A percentile compares a stretch with the other conserved stretches of the same genome.
These are phyloP conservation scores for Lyophyllum shimeji DNA, from an alignment of 768 basidiomycete genomes.

Conservation along the genomic window DNA sequence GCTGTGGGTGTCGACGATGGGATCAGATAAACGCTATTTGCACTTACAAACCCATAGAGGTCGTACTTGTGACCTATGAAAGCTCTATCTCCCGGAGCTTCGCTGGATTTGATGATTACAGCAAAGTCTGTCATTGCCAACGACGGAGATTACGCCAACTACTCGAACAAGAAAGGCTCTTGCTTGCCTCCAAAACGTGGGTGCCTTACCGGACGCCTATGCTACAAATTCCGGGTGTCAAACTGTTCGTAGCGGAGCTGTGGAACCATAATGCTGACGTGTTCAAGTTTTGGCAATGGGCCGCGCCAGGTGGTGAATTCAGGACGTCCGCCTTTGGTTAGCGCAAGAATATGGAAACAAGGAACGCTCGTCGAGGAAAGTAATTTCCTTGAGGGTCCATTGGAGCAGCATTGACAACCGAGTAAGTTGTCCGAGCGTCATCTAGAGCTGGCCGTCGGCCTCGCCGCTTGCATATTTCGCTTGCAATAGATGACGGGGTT, in stretches of 20 bases:
- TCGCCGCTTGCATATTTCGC: not conserved
- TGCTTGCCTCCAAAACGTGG: not conserved
- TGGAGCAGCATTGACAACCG: not conserved
- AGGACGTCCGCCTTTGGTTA: slow-evolving; percentile 3
- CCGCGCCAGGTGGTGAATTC: not conserved
- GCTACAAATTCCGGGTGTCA: slow-evolving; percentile 3
- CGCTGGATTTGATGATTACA: not conserved
- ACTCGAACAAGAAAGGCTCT: not conserved
- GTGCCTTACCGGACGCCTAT: slow-evolving; percentile 1
- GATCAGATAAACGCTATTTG: not conserved
- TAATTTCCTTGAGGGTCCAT: not conserved
- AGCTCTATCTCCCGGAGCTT: not conserved
- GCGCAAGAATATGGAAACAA: not conserved
- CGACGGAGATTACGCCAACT: slow-evolving; percentile 3
- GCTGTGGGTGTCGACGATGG: not conserved
- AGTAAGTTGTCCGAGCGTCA: not conserved
- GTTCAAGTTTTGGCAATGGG: not conserved
- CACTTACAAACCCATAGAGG: not conserved
- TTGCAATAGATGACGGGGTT: not conserved
- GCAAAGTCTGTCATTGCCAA: not conserved
- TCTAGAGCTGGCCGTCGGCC: not conserved
- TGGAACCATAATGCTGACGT: not conserved
- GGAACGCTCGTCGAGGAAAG: not conserved
- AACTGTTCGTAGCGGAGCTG: not conserved
- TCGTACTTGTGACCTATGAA: not conserved